Percentiles rank a stretch among this genome's conserved stretches.
Evolutionary conservation across 1,284 basidiomycete genomes (phyloP).

Genomic region (Cutaneotrichosporon sp.): DNA sequence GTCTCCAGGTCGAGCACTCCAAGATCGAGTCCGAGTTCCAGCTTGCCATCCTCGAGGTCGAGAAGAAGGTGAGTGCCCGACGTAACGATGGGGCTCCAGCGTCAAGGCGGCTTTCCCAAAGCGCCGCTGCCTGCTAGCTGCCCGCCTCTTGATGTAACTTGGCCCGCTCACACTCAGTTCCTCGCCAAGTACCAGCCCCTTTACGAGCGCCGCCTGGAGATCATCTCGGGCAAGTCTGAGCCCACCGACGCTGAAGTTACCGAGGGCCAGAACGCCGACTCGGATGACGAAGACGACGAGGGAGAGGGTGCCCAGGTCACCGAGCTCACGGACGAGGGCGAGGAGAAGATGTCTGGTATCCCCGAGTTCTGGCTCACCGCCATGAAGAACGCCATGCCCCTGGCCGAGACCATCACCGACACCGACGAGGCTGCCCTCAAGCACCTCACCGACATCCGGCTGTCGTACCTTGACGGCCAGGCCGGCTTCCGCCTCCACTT

Average conservation of each 20-base stretch:
- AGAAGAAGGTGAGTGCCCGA: slow-evolving; percentile 97
- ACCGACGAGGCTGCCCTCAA: slow-evolving; percentile 72
- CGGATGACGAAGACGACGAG: slow-evolving; percentile 53
- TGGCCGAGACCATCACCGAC: slow-evolving; percentile 88
- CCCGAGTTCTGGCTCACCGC: slow-evolving; percentile 98
- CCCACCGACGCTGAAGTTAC: slow-evolving; percentile 79
- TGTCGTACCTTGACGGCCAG: slow-evolving; percentile 64
- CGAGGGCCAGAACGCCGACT: slow-evolving; percentile 64
- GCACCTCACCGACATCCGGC: slow-evolving; percentile 62
- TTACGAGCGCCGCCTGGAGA: slow-evolving; percentile 78
- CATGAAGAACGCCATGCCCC: slow-evolving; percentile 81
- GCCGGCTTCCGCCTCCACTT: slow-evolving; percentile 90
- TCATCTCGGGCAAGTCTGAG: slow-evolving; percentile 71
- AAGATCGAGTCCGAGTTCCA: slow-evolving; percentile 95
- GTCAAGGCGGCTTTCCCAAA: no score
- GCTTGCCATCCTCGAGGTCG: slow-evolving; percentile 89
- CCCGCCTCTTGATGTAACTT: no score
- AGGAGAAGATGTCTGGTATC: slow-evolving; percentile 58
- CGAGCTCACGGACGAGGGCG: slow-evolving; percentile 45
- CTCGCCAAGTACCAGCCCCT: slow-evolving; percentile 76
- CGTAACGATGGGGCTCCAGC: no score
- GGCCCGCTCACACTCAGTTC: slow-evolving; percentile 68
- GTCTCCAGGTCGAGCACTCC: slow-evolving; percentile 86
- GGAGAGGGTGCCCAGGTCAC: slow-evolving; percentile 48
- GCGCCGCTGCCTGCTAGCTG: no score